Evolutionary conservation across 768 basidiomycete species (phyloP).

Genomic region (Gelatoporia subvermispora): DNA sequence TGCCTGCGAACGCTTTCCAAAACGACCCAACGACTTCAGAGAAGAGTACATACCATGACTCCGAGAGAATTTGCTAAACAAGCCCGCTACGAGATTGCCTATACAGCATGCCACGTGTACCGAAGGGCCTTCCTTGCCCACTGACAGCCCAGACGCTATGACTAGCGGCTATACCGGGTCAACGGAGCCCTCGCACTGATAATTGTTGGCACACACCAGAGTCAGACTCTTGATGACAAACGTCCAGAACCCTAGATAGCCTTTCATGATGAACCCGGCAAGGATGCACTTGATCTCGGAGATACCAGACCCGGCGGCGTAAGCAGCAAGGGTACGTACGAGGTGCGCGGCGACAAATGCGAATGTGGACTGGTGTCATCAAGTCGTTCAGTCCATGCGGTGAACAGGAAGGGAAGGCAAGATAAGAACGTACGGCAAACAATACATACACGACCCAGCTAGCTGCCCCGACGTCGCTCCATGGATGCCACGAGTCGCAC

Average conservation of each 20-base stretch:
- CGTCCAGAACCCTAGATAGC: slow-evolving; percentile 85
- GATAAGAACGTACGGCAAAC: slow-evolving; percentile 81
- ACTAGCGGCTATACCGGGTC: slow-evolving; percentile 70
- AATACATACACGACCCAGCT: slow-evolving; percentile 84
- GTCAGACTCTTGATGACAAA: slow-evolving; percentile 93
- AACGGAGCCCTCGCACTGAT: neutral
- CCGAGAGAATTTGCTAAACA: slow-evolving; percentile 75
- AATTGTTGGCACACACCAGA: slow-evolving; percentile 50
- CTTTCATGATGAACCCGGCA: slow-evolving; percentile 96
- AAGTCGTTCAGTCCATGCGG: neutral
- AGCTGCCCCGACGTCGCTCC: slow-evolving; percentile 68
- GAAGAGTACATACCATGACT: slow-evolving; percentile 65
- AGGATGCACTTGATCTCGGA: slow-evolving; percentile 98
- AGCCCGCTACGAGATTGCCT: slow-evolving; percentile 82
- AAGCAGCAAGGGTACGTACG: slow-evolving; percentile 83
- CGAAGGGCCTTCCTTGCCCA: slow-evolving; percentile 97
- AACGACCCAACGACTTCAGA: neutral
- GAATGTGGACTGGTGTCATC: slow-evolving; percentile 58
- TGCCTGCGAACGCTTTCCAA: slow-evolving; percentile 40
- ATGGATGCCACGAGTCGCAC: slow-evolving; percentile 90
- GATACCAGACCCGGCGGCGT: slow-evolving; percentile 97
- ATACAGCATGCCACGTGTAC: slow-evolving; percentile 97
- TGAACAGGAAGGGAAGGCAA: neutral
- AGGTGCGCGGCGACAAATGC: slow-evolving; percentile 86
- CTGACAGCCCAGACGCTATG: slow-evolving; percentile 93